phyloP scores from a whole-genome alignment of 2,329 filamentous ascomycete genomes.

The Sporothrix protearum region DNA sequence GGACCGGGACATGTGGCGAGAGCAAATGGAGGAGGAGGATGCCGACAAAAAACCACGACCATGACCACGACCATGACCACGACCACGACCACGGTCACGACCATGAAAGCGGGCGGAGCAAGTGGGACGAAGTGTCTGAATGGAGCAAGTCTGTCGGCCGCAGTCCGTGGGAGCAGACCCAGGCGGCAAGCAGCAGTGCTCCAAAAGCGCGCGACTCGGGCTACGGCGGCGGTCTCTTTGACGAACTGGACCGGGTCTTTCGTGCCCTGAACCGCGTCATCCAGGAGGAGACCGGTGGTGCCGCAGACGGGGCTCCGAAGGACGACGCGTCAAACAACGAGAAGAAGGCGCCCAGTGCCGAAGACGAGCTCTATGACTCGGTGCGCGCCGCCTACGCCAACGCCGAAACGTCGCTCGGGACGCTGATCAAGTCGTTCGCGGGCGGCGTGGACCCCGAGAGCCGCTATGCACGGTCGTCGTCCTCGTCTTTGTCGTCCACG shows the following conservation, averaged over 20 bases:
- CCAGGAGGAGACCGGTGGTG: slow-evolving; percentile 24
- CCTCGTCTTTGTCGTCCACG: not conserved
- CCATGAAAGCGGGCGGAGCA: not conserved
- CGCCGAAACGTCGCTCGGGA: slow-evolving; percentile 41
- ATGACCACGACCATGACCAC: slow-evolving; percentile 12
- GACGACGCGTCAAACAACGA: slow-evolving; percentile 30
- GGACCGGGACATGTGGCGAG: slow-evolving; percentile 28
- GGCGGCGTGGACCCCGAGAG: slow-evolving; percentile 23
- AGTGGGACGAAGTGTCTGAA: not conserved
- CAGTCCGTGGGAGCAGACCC: not conserved
- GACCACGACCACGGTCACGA: too few species aligned
- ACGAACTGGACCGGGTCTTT: slow-evolving; percentile 29
- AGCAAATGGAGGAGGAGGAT: slow-evolving; percentile 19
- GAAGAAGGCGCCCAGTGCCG: slow-evolving; percentile 34
- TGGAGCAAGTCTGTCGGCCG: not conserved
- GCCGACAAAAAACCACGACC: slow-evolving; percentile 16
- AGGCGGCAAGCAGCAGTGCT: not conserved
- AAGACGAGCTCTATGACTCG: slow-evolving; percentile 43
- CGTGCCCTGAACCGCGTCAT: slow-evolving; percentile 28
- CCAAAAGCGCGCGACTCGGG: not conserved
- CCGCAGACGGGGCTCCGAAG: slow-evolving; percentile 25
- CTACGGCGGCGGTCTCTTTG: slow-evolving; percentile 25
- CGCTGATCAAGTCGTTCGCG: slow-evolving; percentile 39
- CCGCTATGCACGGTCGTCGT: not conserved
- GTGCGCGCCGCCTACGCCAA: slow-evolving; percentile 40